Conservation (phyloP, 805 yeast genomes). For the Tetrapisispora iriomotensis region DNA sequence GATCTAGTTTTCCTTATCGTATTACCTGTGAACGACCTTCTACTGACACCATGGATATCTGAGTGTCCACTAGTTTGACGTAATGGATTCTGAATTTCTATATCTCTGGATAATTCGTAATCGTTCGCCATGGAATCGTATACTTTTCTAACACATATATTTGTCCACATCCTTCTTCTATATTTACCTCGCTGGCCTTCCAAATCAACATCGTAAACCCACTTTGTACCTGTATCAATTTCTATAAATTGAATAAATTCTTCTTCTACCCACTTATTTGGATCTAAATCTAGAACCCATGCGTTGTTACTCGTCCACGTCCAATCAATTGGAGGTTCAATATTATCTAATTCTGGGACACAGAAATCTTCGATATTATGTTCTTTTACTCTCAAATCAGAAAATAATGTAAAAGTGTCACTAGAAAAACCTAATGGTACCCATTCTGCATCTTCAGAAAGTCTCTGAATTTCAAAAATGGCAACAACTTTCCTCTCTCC, state of each 20-base stretch:
- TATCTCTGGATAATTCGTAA: not conserved
- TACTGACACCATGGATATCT: conserved; percentile 16
- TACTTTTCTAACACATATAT: conserved; percentile 29
- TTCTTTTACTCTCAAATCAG: conserved; percentile 31
- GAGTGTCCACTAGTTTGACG: conserved; percentile 7
- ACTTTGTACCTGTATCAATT: conserved; percentile 66
- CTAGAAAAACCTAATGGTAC: conserved; percentile 47
- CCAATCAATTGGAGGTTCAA: conserved; percentile 56
- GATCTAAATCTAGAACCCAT: conserved; percentile 63
- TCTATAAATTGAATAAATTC: conserved; percentile 46
- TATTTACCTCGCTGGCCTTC: conserved; percentile 29
- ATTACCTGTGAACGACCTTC: conserved; percentile 19
- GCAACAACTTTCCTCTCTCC: conserved; percentile 45
- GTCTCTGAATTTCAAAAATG: conserved; percentile 56
- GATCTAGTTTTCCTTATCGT: not conserved
- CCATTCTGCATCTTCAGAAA: conserved; percentile 48
- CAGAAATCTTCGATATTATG: conserved; percentile 12
- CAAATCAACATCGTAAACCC: conserved; percentile 62
- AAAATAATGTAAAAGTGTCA: conserved; percentile 44
- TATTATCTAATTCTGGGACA: conserved; percentile 22
- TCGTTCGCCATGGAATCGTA: conserved; percentile 5
- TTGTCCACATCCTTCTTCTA: conserved; percentile 62
- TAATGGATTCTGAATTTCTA: conserved; percentile 14
- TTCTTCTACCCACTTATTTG: conserved; percentile 50
- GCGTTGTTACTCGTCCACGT: conserved; percentile 33